Percentiles rank a stretch among this genome's conserved stretches.
Evolutionary conservation across 805 yeast genomes (phyloP).

Genomic region (Blastobotrys attinorum): DNA sequence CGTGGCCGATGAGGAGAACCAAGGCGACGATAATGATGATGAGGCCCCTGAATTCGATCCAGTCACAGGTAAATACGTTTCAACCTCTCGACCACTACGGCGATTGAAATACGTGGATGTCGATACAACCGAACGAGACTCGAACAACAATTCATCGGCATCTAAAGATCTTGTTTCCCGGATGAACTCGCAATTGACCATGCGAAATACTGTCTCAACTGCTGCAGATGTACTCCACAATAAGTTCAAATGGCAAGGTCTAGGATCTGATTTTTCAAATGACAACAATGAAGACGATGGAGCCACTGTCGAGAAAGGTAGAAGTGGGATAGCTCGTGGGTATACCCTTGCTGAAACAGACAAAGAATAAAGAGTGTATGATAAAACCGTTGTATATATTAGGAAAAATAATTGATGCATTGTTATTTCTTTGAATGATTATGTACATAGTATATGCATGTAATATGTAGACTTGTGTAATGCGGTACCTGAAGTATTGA

Average conservation of each 20-base stretch:
- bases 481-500: too few relatives aligned
- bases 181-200: slow-evolving; percentile 51
- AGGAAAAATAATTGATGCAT: too few relatives aligned
- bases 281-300: slow-evolving; percentile 48
- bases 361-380: neutral
- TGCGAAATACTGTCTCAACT: slow-evolving; percentile 78
- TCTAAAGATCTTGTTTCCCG: slow-evolving; percentile 34
- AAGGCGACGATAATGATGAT: slow-evolving; percentile 32
- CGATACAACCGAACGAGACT: slow-evolving; percentile 33
- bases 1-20: slow-evolving; percentile 3
- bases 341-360: slow-evolving; percentile 33
- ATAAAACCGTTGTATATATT: too few relatives aligned
- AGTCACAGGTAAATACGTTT: slow-evolving; percentile 70
- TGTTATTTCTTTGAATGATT: too few relatives aligned
- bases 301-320: slow-evolving; percentile 75
- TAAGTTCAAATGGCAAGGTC: slow-evolving; percentile 71
- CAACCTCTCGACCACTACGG: slow-evolving; percentile 70
- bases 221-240: slow-evolving; percentile 71
- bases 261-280: slow-evolving; percentile 70
- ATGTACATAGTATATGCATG: too few relatives aligned
- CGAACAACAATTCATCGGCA: slow-evolving; percentile 20
- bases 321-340: slow-evolving; percentile 84
- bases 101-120: slow-evolving; percentile 56
- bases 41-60: slow-evolving; percentile 82
- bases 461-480: too few relatives aligned